Conservation (phyloP, 2,329 filamentous ascomycete genomes). For the Pseudogymnoascus sp. region DNA sequence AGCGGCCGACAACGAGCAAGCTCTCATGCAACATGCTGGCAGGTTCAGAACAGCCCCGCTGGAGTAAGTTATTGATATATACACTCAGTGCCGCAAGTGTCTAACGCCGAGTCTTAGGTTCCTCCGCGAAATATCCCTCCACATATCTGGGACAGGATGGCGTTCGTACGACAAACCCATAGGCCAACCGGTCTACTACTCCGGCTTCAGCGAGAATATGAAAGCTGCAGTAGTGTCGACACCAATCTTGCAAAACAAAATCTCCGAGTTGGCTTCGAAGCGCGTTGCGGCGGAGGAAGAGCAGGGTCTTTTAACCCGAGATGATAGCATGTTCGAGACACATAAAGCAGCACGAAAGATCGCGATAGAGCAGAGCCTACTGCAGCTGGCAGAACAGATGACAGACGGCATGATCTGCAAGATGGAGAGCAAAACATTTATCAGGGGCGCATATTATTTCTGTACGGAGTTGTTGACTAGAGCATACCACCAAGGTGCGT, state of each 20-base stretch:
- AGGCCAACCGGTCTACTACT: slow-evolving; percentile 88
- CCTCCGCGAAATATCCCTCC: slow-evolving; percentile 84
- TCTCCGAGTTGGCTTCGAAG: slow-evolving; percentile 66
- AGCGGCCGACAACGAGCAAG: slow-evolving; percentile 51
- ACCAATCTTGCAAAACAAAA: slow-evolving; percentile 64
- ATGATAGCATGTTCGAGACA: slow-evolving; percentile 46
- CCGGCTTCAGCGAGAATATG: slow-evolving; percentile 87
- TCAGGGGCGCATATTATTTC: slow-evolving; percentile 85
- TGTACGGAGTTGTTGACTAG: slow-evolving; percentile 79
- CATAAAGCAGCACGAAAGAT: slow-evolving; percentile 47
- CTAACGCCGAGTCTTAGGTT: slow-evolving; percentile 47
- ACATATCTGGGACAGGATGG: slow-evolving; percentile 92
- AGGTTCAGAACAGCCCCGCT: slow-evolving; percentile 69
- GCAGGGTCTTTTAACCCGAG: slow-evolving; percentile 56
- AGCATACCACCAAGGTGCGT: slow-evolving; percentile 80
- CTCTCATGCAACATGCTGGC: slow-evolving; percentile 73
- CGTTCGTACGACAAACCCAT: slow-evolving; percentile 85
- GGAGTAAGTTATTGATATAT: slow-evolving; percentile 36
- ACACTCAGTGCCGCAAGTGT: not conserved
- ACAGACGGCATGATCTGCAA: slow-evolving; percentile 98
- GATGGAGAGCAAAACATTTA: slow-evolving; percentile 91
- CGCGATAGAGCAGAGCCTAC: slow-evolving; percentile 64
- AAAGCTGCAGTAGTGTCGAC: slow-evolving; percentile 68
- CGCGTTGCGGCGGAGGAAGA: slow-evolving; percentile 68
- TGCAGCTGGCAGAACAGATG: slow-evolving; percentile 76